These are phyloP conservation scores for Aspergillus terreus DNA, from an alignment of 2,329 filamentous ascomycete genomes.

Conservation along the genomic window DNA sequence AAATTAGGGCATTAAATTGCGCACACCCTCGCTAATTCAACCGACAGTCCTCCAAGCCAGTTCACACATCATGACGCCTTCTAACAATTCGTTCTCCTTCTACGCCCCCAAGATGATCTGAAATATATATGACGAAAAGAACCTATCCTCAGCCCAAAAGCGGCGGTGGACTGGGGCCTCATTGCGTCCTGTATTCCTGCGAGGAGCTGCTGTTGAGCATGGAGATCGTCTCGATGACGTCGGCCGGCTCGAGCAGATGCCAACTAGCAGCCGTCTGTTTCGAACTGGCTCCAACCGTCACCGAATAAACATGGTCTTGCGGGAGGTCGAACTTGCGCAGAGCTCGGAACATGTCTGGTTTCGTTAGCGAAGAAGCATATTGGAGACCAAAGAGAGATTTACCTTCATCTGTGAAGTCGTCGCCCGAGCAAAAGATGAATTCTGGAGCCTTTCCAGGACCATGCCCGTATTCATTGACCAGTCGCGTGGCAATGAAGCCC, in stretches of 20 bases:
- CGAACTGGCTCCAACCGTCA: slow-evolving; percentile 85
- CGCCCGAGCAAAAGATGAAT: slow-evolving; percentile 86
- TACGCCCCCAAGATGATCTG: neutral
- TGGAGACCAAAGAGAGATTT: slow-evolving; percentile 26
- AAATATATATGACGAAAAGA: neutral
- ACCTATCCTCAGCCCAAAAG: neutral
- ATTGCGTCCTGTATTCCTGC: slow-evolving; percentile 5
- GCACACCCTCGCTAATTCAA: slow-evolving; percentile 1
- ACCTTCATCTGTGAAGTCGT: slow-evolving; percentile 98
- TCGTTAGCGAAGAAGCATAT: slow-evolving; percentile 5
- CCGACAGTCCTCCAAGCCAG: neutral
- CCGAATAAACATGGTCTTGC: slow-evolving; percentile 73
- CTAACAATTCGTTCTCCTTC: neutral
- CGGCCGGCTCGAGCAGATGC: slow-evolving; percentile 82
- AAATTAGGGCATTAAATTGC: neutral
- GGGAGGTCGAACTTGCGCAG: slow-evolving; percentile 58
- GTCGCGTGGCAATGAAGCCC: slow-evolving; percentile 83
- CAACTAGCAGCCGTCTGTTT: slow-evolving; percentile 89
- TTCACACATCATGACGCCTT: slow-evolving; percentile 5
- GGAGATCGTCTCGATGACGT: slow-evolving; percentile 69
- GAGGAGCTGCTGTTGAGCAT: slow-evolving; percentile 48
- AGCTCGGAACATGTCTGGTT: slow-evolving; percentile 74
- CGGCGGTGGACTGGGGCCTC: neutral
- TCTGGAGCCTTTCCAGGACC: slow-evolving; percentile 61
- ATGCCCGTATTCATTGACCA: slow-evolving; percentile 68